Percentiles rank a stretch among this genome's conserved stretches.
These are phyloP conservation scores for Trifolium dubium DNA, from an alignment of 306 rosid genomes.

Conservation along the genomic window DNA sequence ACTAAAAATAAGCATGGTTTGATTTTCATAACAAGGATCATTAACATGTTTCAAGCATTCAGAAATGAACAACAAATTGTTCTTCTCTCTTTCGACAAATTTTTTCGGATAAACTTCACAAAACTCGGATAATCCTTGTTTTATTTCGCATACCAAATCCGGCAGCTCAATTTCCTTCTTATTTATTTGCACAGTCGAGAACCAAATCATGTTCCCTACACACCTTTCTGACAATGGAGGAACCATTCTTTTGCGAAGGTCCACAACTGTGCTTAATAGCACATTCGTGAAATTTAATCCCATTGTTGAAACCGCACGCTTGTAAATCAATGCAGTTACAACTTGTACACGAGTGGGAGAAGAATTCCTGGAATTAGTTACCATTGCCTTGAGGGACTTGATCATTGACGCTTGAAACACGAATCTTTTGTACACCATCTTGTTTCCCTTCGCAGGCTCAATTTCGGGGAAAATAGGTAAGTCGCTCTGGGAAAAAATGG, in stretches of 20 bases:
- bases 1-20: not conserved
- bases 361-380: constrained; percentile 20
- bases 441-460: not conserved
- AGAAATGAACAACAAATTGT: not conserved
- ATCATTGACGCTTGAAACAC: constrained; percentile 47
- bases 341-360: constrained; percentile 52
- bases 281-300: not conserved
- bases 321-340: constrained; percentile 46
- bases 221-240: constrained; percentile 44
- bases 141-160: constrained; percentile 41
- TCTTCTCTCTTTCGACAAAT: constrained; percentile 24
- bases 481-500: not conserved
- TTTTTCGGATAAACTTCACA: constrained; percentile 12
- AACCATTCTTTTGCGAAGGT: constrained; percentile 46
- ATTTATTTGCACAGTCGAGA: not conserved
- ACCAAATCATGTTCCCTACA: constrained; percentile 47
- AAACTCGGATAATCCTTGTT: constrained; percentile 21
- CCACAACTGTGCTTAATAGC: not conserved
- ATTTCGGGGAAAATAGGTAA: constrained; percentile 27
- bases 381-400: constrained; percentile 39
- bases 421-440: constrained; percentile 37
- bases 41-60: constrained; percentile 11
- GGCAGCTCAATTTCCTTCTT: not conserved
- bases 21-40: not conserved
- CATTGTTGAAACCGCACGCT: constrained; percentile 34